Base-by-base conservation (phyloP, 345 rosid genomes). In the Eucalyptus erythrocorys region DNA sequence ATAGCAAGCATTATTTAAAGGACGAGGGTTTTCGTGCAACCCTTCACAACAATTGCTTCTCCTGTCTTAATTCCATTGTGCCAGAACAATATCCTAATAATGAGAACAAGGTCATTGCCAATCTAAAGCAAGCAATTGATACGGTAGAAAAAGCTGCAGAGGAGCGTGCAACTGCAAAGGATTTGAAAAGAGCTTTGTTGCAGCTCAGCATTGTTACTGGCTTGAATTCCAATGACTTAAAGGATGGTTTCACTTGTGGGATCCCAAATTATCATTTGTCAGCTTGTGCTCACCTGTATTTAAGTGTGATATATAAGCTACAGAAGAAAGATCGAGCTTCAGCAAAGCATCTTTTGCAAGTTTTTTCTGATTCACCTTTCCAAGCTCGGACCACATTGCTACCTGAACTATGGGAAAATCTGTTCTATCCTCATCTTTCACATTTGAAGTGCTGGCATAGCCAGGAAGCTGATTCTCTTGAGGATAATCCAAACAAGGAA, bases 391-490 rank as follows among this genome's bases (percentile, higher is more conserved):
- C 90, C 43, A 40, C 79, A 88, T 87, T 95, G 93, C 87, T 95
- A 89, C 91, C 94, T 85, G 93, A 93, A 81, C 93, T 95, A 64
- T 94, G 95, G 96, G 95, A 95, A 50, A 64, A 88, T 90, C 86
- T 95, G 34, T 94, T 95, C 89, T 94, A 86, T 82, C 96, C 97
- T 14, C 96, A 95, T 89, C 94, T 95, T 88, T 94, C 94, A 22
- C 97, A 94, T 91, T 87, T 95, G 92, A 89, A 91, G 89, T 79
- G 15, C 57, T 95, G 97, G 96, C 92, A 94, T 87, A 87, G 88
- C 64, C 94, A 94, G 87, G 97, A 95, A 90, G 93, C 92, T 85
- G 92, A 89, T 81, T 91, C 92, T 85, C 92, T 94, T 37, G 88
- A 86, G 14, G 92, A 89, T 53, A 88, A 86, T 50, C 90, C 93